These are phyloP conservation scores for Tricholoma hemisulphureum DNA, from an alignment of 768 basidiomycete species.

Conservation along the genomic window DNA sequence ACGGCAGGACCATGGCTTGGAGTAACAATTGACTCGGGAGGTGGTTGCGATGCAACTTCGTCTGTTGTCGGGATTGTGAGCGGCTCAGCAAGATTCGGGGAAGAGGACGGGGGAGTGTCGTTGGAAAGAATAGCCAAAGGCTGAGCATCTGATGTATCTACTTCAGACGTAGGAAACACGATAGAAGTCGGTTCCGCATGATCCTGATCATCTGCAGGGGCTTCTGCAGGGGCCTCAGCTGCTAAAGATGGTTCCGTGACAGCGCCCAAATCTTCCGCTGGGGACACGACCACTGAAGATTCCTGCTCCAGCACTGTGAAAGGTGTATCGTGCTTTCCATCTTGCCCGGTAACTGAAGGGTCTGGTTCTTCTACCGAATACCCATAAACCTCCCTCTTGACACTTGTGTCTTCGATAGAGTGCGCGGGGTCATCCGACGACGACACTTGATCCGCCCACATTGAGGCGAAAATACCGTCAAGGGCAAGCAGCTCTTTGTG, in stretches of 20 bases:
- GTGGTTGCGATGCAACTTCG: slow-evolving; percentile 18
- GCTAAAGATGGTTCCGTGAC: neutral
- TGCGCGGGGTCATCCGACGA: slow-evolving; percentile 57
- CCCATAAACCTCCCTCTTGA: slow-evolving; percentile 43
- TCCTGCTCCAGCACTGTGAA: slow-evolving; percentile 6
- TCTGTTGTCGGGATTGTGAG: slow-evolving; percentile 37
- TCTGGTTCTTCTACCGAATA: slow-evolving; percentile 42
- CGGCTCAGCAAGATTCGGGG: slow-evolving; percentile 10
- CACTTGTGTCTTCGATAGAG: slow-evolving; percentile 20
- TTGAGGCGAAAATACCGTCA: slow-evolving; percentile 72
- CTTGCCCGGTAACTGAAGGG: slow-evolving; percentile 5
- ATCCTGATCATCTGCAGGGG: neutral
- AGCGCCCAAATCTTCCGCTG: slow-evolving; percentile 8
- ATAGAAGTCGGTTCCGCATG: slow-evolving; percentile 5
- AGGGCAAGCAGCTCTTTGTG: slow-evolving; percentile 74
- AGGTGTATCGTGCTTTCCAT: neutral
- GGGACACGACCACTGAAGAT: slow-evolving; percentile 3
- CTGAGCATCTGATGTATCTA: slow-evolving; percentile 19
- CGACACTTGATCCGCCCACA: slow-evolving; percentile 87
- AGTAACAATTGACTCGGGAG: slow-evolving; percentile 20
- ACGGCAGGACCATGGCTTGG: slow-evolving; percentile 42
- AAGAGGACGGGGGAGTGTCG: slow-evolving; percentile 11
- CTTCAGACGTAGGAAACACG: slow-evolving; percentile 28
- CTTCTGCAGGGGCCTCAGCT: neutral
- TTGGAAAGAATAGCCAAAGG: slow-evolving; percentile 11